phyloP scores from a whole-genome alignment of 202 grass and related monocot species.

The Brachypodium distachyon region DNA sequence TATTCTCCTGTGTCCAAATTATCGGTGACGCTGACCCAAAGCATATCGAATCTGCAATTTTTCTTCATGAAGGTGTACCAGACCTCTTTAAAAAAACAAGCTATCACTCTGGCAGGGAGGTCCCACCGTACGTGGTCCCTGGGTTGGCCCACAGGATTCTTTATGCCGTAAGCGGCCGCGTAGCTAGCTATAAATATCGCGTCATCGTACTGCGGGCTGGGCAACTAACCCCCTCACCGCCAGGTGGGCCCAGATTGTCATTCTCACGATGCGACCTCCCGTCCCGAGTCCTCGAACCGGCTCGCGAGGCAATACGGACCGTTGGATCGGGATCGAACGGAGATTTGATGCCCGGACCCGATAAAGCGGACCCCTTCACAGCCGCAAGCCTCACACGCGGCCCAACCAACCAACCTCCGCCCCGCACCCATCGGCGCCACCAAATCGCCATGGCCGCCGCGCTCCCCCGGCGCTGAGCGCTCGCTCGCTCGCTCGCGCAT shows the following conservation, averaged over 20 bases:
- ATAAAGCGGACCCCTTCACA: constrained; percentile 26
- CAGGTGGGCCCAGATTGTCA: background rate
- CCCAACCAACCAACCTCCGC: background rate
- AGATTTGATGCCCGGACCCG: background rate
- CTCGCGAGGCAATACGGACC: background rate
- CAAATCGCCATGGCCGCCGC: constrained; percentile 28
- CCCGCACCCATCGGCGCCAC: constrained; percentile 12
- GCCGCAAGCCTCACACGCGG: constrained; percentile 27
- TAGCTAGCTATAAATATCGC: background rate
- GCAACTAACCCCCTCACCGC: background rate
- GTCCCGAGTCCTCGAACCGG: background rate
- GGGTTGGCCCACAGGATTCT: background rate
- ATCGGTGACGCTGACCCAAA: background rate
- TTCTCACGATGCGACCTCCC: background rate
- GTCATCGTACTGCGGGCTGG: background rate
- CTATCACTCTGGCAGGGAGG: background rate
- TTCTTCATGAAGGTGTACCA: background rate
- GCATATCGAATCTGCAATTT: background rate
- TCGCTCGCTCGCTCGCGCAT: no score
- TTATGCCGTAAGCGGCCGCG: background rate
- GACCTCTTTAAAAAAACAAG: background rate
- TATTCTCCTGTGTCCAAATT: background rate
- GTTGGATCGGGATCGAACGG: constrained; percentile 24
- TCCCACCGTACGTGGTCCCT: background rate
- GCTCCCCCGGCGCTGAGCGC: constrained; percentile 19